Percentiles rank a stretch among this genome's conserved stretches.
These are phyloP conservation scores for Suillus lakei DNA, from an alignment of 768 basidiomycete species.

Conservation along the genomic window DNA sequence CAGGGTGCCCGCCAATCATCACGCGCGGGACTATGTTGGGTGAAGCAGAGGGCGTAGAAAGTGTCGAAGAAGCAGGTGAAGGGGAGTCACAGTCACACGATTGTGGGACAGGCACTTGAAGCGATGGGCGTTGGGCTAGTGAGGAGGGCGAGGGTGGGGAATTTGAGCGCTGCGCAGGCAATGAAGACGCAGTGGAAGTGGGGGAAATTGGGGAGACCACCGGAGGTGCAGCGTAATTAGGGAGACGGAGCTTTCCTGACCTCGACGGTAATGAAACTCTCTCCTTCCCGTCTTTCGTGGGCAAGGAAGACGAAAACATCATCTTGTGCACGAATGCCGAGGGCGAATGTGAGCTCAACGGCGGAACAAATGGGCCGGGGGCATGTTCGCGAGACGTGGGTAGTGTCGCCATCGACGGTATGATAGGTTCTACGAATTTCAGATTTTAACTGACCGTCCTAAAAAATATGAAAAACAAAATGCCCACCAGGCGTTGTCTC, in stretches of 20 bases:
- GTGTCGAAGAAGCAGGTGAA: constrained; percentile 32
- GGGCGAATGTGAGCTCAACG: not conserved
- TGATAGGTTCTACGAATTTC: constrained; percentile 13
- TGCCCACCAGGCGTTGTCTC: constrained; percentile 28
- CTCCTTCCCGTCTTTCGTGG: not conserved
- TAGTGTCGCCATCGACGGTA: constrained; percentile 1
- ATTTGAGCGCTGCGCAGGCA: not conserved
- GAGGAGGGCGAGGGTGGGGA: constrained; percentile 1
- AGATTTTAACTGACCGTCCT: not conserved
- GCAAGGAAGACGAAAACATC: not conserved
- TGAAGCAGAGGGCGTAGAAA: constrained; percentile 29
- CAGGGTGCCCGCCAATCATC: constrained; percentile 32
- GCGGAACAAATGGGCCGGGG: constrained; percentile 11
- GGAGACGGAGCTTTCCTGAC: constrained; percentile 31
- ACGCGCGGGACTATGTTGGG: constrained; percentile 25
- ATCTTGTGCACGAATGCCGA: not conserved
- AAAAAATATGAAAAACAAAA: not conserved
- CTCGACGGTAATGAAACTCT: constrained; percentile 1
- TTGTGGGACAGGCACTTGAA: not conserved
- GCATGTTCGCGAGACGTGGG: constrained; percentile 19
- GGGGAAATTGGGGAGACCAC: constrained; percentile 3
- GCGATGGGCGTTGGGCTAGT: not conserved
- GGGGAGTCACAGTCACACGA: constrained; percentile 19
- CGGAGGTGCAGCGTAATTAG: constrained; percentile 40
- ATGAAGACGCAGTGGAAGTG: constrained; percentile 4